Conservation (phyloP, 345 rosid species). For the Raphanus sativus region DNA sequence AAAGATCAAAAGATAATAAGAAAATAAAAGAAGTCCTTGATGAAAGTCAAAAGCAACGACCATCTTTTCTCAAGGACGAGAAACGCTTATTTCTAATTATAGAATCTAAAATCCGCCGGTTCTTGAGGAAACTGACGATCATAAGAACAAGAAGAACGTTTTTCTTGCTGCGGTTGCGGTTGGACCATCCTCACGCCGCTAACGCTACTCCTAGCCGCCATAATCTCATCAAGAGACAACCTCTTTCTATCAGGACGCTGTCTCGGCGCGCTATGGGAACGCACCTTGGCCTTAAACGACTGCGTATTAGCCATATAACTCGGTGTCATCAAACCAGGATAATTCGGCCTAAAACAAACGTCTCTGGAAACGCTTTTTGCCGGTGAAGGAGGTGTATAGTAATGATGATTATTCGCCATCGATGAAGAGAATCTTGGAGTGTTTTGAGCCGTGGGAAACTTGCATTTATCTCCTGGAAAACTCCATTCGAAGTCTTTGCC, state of each 20-base stretch:
- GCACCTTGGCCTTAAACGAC: constrained; percentile 71
- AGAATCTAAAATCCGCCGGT: constrained; percentile 30
- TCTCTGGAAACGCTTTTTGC: constrained; percentile 68
- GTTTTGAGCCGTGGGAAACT: constrained; percentile 73
- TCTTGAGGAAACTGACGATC: constrained; percentile 32
- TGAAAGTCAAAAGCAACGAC: constrained; percentile 34
- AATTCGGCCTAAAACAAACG: constrained; percentile 47
- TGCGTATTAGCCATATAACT: constrained; percentile 87
- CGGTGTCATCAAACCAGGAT: constrained; percentile 46
- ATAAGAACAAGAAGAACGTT: constrained; percentile 29
- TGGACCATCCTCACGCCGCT: constrained; percentile 63
- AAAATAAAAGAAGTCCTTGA: not conserved
- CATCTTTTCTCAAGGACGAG: constrained; percentile 11
- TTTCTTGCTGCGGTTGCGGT: constrained; percentile 14
- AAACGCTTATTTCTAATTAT: constrained; percentile 33
- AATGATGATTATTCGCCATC: constrained; percentile 20
- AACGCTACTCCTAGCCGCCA: constrained; percentile 80
- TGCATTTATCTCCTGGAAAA: constrained; percentile 57
- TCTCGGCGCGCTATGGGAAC: constrained; percentile 86
- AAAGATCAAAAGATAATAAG: not conserved
- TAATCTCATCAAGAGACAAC: constrained; percentile 63
- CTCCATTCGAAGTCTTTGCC: constrained; percentile 54
- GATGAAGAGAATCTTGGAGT: constrained; percentile 57
- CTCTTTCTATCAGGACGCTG: constrained; percentile 78
- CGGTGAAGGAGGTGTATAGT: constrained; percentile 52